Evolutionary conservation across 805 yeast genomes (phyloP).

Genomic region (Ogataea corticis): DNA sequence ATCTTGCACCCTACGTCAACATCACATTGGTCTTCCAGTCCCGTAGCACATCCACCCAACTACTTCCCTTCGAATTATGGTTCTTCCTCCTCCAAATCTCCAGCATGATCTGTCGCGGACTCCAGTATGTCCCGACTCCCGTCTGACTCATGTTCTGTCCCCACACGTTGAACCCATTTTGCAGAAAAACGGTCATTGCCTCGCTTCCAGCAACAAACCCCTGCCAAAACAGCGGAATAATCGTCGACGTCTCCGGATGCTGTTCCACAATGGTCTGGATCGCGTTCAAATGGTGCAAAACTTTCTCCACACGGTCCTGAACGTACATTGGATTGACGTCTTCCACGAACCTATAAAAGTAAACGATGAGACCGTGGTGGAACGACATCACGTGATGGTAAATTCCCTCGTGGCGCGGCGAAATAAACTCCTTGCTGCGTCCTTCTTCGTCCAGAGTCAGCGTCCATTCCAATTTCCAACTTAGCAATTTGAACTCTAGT

Average conservation of each 20-base stretch:
- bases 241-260: conserved; percentile 50
- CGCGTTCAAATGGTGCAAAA: conserved; percentile 61
- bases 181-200: conserved; percentile 57
- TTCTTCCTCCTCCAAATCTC: conserved; percentile 83
- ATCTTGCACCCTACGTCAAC: conserved; percentile 47
- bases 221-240: conserved; percentile 83
- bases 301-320: conserved; percentile 62
- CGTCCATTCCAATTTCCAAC: conserved; percentile 80
- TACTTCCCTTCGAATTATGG: conserved; percentile 55
- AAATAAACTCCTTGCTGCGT: conserved; percentile 37
- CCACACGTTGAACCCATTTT: conserved; percentile 72
- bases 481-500: conserved; percentile 50
- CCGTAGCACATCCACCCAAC: conserved; percentile 76
- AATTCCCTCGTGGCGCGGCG: conserved; percentile 67
- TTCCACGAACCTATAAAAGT: conserved; percentile 65
- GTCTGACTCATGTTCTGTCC: conserved; percentile 58
- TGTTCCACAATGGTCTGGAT: conserved; percentile 56
- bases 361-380: conserved; percentile 68
- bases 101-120: conserved; percentile 78
- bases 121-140: conserved; percentile 82
- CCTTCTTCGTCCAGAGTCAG: conserved; percentile 38
- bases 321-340: conserved; percentile 53
- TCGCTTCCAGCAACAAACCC: conserved; percentile 89
- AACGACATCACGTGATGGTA: conserved; percentile 81
- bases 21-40: conserved; percentile 88